Evolutionary conservation across 768 basidiomycete genomes (phyloP).

Genomic region (Trametes coccinea): DNA sequence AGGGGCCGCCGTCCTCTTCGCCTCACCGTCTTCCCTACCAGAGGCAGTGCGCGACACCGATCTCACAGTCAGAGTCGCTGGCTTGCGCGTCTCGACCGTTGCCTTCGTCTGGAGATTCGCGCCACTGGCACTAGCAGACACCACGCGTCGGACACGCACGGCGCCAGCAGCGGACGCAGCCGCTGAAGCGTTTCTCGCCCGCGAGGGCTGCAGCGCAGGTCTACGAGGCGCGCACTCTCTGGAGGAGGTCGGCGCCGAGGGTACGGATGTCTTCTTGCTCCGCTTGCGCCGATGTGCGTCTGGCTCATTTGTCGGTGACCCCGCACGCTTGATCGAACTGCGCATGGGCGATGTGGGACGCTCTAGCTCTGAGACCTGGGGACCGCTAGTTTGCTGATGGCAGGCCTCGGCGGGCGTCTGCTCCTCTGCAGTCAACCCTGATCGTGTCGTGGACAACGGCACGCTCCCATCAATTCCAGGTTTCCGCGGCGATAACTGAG

Average conservation of each 20-base stretch:
- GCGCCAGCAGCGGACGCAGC: slow-evolving; percentile 11
- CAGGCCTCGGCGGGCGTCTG: slow-evolving; percentile 10
- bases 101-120: slow-evolving; percentile 15
- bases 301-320: slow-evolving; percentile 28
- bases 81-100: slow-evolving; percentile 5
- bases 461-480: background rate
- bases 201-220: slow-evolving; percentile 21
- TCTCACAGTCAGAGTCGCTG: slow-evolving; percentile 1
- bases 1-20: background rate
- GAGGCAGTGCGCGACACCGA: slow-evolving; percentile 7
- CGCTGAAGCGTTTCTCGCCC: slow-evolving; percentile 21
- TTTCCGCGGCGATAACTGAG: slow-evolving; percentile 52
- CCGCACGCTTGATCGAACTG: slow-evolving; percentile 50
- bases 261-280: slow-evolving; percentile 30
- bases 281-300: slow-evolving; percentile 31
- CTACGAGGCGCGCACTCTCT: slow-evolving; percentile 11
- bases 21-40: slow-evolving; percentile 3
- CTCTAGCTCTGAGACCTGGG: background rate
- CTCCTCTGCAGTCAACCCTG: background rate
- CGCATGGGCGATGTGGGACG: slow-evolving; percentile 42
- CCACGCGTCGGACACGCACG: slow-evolving; percentile 12
- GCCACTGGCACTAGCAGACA: slow-evolving; percentile 13
- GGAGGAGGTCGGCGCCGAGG: slow-evolving; percentile 14
- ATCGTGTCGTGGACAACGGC: slow-evolving; percentile 1
- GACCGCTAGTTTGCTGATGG: slow-evolving; percentile 10